A percentile compares a stretch with the other conserved stretches of the same genome.
phyloP scores from a whole-genome alignment of 805 yeast species.

The Maudiozyma saulgeensis region DNA sequence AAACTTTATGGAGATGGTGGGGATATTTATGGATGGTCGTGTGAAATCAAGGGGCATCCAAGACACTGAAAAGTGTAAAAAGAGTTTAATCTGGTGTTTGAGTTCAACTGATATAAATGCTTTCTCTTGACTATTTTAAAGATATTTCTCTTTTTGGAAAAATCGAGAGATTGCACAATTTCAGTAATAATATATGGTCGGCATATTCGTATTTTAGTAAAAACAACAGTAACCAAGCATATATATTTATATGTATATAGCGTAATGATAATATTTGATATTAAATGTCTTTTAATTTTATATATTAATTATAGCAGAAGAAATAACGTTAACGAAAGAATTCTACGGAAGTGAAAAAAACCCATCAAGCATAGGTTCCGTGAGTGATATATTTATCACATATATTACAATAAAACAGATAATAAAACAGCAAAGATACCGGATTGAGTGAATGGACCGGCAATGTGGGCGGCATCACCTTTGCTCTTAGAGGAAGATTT shows the following conservation, averaged over 20 bases:
- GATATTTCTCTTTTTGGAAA: too few species aligned
- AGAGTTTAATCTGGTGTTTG: background rate
- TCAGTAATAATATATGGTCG: too few species aligned
- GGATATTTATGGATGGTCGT: conserved; percentile 87
- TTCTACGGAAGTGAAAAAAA: background rate
- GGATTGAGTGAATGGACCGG: conserved; percentile 4
- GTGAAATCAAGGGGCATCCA: conserved; percentile 43
- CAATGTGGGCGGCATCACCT: conserved; percentile 16
- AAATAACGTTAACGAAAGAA: background rate
- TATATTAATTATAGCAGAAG: background rate
- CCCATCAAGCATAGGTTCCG: too few species aligned
- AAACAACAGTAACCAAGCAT: background rate
- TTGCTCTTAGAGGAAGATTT: conserved; percentile 13
- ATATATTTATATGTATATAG: background rate
- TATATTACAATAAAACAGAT: conserved; percentile 30
- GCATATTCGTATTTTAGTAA: background rate
- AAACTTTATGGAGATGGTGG: conserved; percentile 72
- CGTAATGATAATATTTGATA: background rate
- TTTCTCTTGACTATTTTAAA: too few species aligned
- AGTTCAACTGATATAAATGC: too few species aligned
- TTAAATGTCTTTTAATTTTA: background rate
- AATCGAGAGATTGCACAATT: too few species aligned
- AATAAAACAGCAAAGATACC: conserved; percentile 29
- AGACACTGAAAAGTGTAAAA: conserved; percentile 28
- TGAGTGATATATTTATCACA: background rate